Base-by-base conservation (phyloP, 768 basidiomycete genomes). In the Imleria badia region DNA sequence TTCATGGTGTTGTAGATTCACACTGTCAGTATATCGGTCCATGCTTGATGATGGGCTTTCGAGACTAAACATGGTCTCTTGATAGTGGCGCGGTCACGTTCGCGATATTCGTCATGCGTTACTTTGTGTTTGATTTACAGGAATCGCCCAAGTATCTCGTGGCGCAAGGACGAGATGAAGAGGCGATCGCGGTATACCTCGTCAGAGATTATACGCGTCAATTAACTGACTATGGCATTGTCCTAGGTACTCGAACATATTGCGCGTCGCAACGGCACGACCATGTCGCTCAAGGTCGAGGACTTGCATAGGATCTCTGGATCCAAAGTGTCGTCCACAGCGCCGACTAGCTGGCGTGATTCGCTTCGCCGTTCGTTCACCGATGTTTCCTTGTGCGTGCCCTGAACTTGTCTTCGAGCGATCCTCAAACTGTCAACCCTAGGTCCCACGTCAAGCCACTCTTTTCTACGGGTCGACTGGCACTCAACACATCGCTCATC, bases 101-200 rank as follows among this genome's bases (percentile, higher is more conserved):
- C 31, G 9, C 80, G 42, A 75, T 82, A 66, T 85, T 83, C 67
- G 64, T 82, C 54, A 56, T 75, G 50, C 82, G 84, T 29, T 83
- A 78, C 69, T 65, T 81, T 50, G 69, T 85, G 23, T 84, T 86
- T 57, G 78, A 76, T 55, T 72, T 86, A 48, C 78, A 82, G 60
- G 85, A 85, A 61, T 81, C 81, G 0, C 78, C 84, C 10, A 86
- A 86, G 60, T 86, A 79, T 66, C 75, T 85, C 20, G 70, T 84
- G 22, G 77, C 76, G 6, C 78, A 81, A 60, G 82, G 82, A 23
- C 76, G 77, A 39, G 83, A 86, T 59, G 72, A 73, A 45, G 81
- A 84, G 42, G 83, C 83, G 7, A 72, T 85, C 45, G 68, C 72
- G 56, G 78, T 78, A 57, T 31, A 6, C 52, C 29, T 52, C 22